Evolutionary conservation across 2,329 filamentous ascomycete species (phyloP).

Genomic region (Metarhizium sp.): DNA sequence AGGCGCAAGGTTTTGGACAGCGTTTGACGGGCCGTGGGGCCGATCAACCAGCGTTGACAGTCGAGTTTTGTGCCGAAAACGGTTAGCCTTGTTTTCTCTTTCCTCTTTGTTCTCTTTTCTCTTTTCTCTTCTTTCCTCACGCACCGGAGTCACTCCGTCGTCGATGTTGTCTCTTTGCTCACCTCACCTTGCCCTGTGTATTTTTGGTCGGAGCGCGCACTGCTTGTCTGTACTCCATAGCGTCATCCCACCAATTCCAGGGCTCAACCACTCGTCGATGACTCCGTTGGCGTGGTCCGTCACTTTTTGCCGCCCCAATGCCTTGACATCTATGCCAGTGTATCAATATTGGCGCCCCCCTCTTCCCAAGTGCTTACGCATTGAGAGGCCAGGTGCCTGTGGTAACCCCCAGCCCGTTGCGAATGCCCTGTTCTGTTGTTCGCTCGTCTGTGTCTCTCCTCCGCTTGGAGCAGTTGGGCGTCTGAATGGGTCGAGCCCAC

Average conservation of each 20-base stretch:
- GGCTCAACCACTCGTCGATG: background rate
- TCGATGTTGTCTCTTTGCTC: background rate
- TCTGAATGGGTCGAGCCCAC: background rate
- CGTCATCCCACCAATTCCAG: background rate
- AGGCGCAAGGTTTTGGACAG: too few relatives aligned
- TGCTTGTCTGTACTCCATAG: background rate
- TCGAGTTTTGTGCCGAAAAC: too few relatives aligned
- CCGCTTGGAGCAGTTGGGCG: background rate
- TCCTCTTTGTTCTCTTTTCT: background rate
- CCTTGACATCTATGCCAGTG: background rate
- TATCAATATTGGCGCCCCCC: background rate
- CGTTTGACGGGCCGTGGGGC: too few relatives aligned
- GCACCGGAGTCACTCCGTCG: background rate
- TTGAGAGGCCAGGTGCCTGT: background rate
- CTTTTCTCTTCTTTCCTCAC: background rate
- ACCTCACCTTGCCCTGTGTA: background rate
- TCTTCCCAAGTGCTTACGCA: background rate
- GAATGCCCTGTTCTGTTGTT: background rate
- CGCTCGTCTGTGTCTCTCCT: background rate
- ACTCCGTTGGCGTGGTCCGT: background rate
- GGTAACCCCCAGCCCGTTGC: background rate
- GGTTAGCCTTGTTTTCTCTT: conserved; percentile 15
- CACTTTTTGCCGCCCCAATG: background rate
- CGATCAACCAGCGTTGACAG: too few relatives aligned
- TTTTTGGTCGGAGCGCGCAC: background rate